A percentile compares a stretch with the other conserved stretches of the same genome.
Conservation (phyloP, 805 yeast species). For the Lachancea sp. region DNA sequence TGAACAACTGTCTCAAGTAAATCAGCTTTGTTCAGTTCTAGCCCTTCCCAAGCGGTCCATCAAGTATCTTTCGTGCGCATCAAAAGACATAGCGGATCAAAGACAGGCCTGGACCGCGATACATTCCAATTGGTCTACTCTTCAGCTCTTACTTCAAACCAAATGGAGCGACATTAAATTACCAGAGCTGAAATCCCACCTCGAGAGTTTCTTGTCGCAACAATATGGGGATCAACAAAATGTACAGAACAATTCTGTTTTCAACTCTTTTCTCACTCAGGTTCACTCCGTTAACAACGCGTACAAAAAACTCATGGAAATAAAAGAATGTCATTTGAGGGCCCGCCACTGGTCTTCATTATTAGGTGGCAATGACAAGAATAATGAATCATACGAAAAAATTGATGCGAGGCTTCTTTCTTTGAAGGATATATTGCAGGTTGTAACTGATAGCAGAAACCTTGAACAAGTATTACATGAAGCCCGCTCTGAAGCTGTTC, state of each 20-base stretch:
- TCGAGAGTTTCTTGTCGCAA: neutral
- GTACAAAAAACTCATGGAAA: conserved; percentile 30
- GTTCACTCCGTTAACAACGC: neutral
- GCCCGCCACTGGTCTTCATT: conserved; percentile 61
- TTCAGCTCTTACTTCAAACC: conserved; percentile 2
- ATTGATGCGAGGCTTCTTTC: conserved; percentile 25
- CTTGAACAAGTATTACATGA: conserved; percentile 47
- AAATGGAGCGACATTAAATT: conserved; percentile 10
- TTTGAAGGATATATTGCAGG: conserved; percentile 56
- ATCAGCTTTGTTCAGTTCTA: neutral
- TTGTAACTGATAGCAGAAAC: conserved; percentile 42
- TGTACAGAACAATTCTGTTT: neutral
- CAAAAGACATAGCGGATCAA: conserved; percentile 10
- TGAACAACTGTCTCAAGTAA: neutral
- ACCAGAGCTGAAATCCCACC: neutral
- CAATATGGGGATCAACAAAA: neutral
- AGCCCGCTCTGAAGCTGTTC: conserved; percentile 66
- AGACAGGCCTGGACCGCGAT: conserved; percentile 10
- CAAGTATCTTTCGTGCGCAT: neutral
- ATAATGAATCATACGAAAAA: neutral
- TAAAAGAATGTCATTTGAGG: conserved; percentile 52
- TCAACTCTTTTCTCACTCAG: neutral
- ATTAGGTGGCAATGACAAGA: conserved; percentile 18
- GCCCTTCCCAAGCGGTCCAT: neutral
- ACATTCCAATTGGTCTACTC: conserved; percentile 6